These are phyloP conservation scores for Pythium vanterpoolii DNA, from an alignment of 352 stramenopile species.

Conservation along the genomic window DNA sequence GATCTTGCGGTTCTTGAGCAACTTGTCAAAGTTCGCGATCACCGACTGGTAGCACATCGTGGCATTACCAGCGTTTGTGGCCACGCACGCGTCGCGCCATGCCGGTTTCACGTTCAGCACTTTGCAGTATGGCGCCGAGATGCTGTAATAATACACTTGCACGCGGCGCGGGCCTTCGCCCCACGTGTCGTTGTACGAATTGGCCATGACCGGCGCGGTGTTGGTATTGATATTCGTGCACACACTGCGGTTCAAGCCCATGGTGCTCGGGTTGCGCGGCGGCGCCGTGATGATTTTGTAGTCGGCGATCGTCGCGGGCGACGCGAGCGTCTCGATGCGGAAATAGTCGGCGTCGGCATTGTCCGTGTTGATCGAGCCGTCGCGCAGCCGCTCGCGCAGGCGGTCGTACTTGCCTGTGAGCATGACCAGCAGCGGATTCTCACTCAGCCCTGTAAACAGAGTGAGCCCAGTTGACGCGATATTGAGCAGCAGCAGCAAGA, in stretches of 20 bases:
- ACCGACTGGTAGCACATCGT: slow-evolving; percentile 44
- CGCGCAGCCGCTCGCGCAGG: slow-evolving; percentile 13
- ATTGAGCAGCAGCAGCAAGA: slow-evolving; percentile 11
- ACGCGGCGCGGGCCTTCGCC: slow-evolving; percentile 23
- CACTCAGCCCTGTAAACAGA: slow-evolving; percentile 21
- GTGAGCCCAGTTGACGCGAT: slow-evolving; percentile 17
- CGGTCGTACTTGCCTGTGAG: slow-evolving; percentile 19
- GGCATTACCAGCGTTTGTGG: slow-evolving; percentile 22
- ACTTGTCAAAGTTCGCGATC: slow-evolving; percentile 37
- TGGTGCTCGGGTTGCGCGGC: slow-evolving; percentile 15
- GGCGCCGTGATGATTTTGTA: slow-evolving; percentile 29
- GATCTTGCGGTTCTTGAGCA: slow-evolving; percentile 30
- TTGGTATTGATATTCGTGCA: slow-evolving; percentile 19
- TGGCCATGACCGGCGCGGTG: slow-evolving; percentile 24
- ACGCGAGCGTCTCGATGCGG: slow-evolving; percentile 14
- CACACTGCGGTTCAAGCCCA: slow-evolving; percentile 23
- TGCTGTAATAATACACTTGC: slow-evolving; percentile 30
- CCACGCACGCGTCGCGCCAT: slow-evolving; percentile 28
- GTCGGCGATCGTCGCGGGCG: slow-evolving; percentile 24
- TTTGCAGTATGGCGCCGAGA: slow-evolving; percentile 31
- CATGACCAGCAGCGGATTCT: slow-evolving; percentile 18
- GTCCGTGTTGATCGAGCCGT: slow-evolving; percentile 29
- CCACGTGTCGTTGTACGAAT: slow-evolving; percentile 32
- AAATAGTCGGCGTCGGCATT: slow-evolving; percentile 14
- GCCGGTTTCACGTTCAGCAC: slow-evolving; percentile 8